Evolutionary conservation across 352 stramenopile species (phyloP).

Genomic region (Phytophthora aleatoria): DNA sequence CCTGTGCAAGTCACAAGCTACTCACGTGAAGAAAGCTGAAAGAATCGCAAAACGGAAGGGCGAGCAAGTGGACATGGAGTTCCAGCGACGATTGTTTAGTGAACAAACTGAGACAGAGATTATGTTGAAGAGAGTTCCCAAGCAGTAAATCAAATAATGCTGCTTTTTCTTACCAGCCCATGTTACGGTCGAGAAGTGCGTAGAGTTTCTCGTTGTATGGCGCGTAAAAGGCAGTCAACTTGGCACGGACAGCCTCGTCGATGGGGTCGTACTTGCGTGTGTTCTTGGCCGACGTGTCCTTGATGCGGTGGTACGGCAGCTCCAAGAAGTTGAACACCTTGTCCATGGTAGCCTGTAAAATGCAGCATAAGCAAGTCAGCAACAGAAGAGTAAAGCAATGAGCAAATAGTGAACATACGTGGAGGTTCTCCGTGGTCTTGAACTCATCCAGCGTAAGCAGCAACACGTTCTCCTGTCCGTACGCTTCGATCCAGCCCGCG

Average conservation of each 20-base stretch:
- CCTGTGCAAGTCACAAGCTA: constrained; percentile 58
- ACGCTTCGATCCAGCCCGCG: constrained; percentile 91
- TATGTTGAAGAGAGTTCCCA: constrained; percentile 50
- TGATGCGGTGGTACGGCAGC: constrained; percentile 79
- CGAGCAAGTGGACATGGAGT: constrained; percentile 37
- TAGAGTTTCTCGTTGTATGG: constrained; percentile 87
- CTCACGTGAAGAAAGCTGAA: constrained; percentile 51
- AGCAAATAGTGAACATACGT: constrained; percentile 43
- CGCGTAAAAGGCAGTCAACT: constrained; percentile 76
- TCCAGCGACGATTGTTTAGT: constrained; percentile 46
- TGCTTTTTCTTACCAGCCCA: neutral
- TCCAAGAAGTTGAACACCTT: constrained; percentile 88
- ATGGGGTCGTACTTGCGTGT: constrained; percentile 86
- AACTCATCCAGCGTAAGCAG: constrained; percentile 95
- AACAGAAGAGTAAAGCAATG: neutral
- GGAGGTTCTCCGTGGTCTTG: constrained; percentile 66
- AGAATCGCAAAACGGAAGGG: constrained; percentile 36
- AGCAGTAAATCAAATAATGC: constrained; percentile 13
- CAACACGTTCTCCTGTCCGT: constrained; percentile 89
- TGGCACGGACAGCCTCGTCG: constrained; percentile 48
- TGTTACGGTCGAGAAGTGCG: constrained; percentile 52
- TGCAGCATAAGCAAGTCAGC: constrained; percentile 21
- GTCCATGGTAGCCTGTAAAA: constrained; percentile 66
- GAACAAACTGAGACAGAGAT: constrained; percentile 73
- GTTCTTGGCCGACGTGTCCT: constrained; percentile 87